Evolutionary conservation across 176 grass and related monocot genomes (phyloP).

Genomic region (Carex littledalei): DNA sequence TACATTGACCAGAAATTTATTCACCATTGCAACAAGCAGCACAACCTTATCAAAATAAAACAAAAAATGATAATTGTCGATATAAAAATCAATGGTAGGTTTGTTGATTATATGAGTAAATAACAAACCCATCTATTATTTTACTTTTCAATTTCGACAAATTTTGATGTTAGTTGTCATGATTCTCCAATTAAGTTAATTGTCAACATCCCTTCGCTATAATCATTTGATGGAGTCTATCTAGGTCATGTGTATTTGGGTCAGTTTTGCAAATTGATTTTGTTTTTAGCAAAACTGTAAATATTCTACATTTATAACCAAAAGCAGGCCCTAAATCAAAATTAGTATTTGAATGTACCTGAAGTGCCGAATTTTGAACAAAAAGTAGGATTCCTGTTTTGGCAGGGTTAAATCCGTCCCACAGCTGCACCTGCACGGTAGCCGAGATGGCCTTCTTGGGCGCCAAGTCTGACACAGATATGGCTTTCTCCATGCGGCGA

Average conservation of each 20-base stretch:
- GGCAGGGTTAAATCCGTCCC: constrained; percentile 65
- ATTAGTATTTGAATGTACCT: background rate
- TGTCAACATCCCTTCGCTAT: background rate
- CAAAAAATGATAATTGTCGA: background rate
- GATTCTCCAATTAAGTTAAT: background rate
- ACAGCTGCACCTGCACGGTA: constrained; percentile 55
- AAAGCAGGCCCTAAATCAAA: background rate
- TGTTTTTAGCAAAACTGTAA: background rate
- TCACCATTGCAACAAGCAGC: background rate
- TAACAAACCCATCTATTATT: background rate
- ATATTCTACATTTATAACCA: background rate
- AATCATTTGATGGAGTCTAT: background rate
- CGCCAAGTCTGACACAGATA: constrained; percentile 43
- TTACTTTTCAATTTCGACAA: background rate
- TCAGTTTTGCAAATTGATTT: background rate
- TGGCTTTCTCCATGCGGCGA: constrained; percentile 70
- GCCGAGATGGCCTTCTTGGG: constrained; percentile 63
- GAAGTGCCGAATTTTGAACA: constrained; percentile 61
- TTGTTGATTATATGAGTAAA: background rate
- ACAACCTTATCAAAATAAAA: background rate
- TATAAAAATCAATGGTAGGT: background rate
- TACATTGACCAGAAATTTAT: background rate
- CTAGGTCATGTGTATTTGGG: background rate
- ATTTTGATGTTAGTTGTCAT: background rate
- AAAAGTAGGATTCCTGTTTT: constrained; percentile 76